These are phyloP conservation scores for Clarkia xantiana DNA, from an alignment of 345 rosid species.

Conservation along the genomic window DNA sequence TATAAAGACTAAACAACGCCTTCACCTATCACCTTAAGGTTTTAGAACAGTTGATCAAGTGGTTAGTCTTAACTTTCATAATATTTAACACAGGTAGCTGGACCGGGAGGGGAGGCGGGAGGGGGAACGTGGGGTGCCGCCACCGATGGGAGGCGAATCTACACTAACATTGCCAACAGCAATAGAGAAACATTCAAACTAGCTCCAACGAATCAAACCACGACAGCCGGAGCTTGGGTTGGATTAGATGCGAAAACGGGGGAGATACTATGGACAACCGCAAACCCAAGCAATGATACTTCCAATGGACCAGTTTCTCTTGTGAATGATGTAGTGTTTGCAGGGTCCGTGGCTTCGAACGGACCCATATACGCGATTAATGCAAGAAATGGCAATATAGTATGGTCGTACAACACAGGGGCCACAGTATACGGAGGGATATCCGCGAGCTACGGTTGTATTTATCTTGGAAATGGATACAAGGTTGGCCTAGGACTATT, in stretches of 20 bases:
- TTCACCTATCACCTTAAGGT: too few species aligned
- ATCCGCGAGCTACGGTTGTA: conserved; percentile 25
- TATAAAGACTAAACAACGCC: too few species aligned
- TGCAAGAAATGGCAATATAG: conserved; percentile 16
- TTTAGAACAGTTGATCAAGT: too few species aligned
- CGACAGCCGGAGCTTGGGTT: conserved; percentile 33
- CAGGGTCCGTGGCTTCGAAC: conserved; percentile 23
- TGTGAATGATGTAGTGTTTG: conserved; percentile 19
- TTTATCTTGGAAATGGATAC: conserved; percentile 30
- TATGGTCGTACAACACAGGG: conserved; percentile 26
- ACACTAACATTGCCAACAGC: conserved; percentile 27
- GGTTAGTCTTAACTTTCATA: too few species aligned
- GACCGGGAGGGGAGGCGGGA: conserved; percentile 24
- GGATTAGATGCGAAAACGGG: conserved; percentile 28
- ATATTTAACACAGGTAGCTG: conserved; percentile 15
- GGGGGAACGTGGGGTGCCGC: conserved; percentile 30
- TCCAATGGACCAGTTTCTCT: conserved; percentile 20
- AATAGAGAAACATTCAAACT: conserved; percentile 18
- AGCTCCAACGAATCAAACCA: conserved; percentile 20
- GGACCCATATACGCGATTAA: conserved; percentile 33
- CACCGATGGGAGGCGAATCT: conserved; percentile 22
- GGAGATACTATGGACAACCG: conserved; percentile 19
- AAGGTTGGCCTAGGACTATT: conserved; percentile 14
- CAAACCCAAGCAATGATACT: conserved; percentile 29
- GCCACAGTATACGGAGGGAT: conserved; percentile 28